Evolutionary conservation across 257 asterid genomes (phyloP).

Genomic region (Solanum stenotomum): DNA sequence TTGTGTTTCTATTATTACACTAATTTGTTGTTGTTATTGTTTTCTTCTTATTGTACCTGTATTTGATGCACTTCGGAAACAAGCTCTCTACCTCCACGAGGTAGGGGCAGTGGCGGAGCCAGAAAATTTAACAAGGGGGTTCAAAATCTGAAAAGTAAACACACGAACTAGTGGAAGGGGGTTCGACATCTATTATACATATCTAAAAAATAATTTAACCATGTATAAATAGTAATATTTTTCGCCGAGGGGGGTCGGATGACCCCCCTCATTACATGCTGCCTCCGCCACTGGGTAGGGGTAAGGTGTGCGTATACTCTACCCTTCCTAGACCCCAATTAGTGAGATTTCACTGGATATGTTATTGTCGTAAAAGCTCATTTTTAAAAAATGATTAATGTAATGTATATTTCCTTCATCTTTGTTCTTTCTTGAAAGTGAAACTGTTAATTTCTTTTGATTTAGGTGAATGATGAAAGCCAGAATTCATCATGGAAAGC

Average conservation of each 20-base stretch:
- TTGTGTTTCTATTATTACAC: background rate
- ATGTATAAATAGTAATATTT: too few species aligned
- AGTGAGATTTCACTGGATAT: background rate
- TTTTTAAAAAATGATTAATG: background rate
- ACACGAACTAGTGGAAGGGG: too few species aligned
- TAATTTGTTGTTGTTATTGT: background rate
- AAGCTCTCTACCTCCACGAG: background rate
- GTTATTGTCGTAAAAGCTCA: background rate
- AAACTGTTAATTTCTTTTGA: conserved; percentile 9
- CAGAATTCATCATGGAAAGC: conserved; percentile 77
- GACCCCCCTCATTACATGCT: too few species aligned
- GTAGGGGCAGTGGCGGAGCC: too few species aligned
- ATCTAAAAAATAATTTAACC: too few species aligned
- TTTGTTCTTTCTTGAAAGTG: background rate
- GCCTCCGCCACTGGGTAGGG: too few species aligned
- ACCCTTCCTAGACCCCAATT: background rate
- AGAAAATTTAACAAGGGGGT: too few species aligned
- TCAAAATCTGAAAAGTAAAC: too few species aligned
- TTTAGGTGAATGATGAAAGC: conserved; percentile 49
- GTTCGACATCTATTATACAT: too few species aligned
- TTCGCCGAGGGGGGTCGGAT: too few species aligned
- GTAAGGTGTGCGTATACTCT: background rate
- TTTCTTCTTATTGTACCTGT: background rate
- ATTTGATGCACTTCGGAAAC: background rate
- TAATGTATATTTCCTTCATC: background rate